Evolutionary conservation across 441 rosid species (phyloP), one percentile per base, ranked within the genome.

Genomic region (Mallotus japonicus): DNA sequence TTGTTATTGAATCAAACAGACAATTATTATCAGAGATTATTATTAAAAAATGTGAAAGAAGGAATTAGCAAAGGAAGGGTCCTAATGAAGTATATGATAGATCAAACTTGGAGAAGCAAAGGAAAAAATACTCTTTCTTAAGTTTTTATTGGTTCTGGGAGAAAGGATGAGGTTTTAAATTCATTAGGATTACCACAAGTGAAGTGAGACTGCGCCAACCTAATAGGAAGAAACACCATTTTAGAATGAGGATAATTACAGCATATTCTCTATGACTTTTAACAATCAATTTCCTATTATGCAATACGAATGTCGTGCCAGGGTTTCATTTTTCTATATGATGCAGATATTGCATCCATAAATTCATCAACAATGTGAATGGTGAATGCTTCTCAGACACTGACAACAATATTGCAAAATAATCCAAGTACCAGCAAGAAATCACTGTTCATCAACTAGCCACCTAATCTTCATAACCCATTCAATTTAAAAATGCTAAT

Each of bases 1-100:
- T 11, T 3, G 20, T 56, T 61, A 32, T 50, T 50, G 19, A 71
- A 32, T 61, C 34, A 53, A 15, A 64, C 3, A 55, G 28, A 24
- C 17, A 40, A 53, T 53, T 1, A 66, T 37, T 12, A 58, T 75
- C 59, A 62, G 28, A 80, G 71, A 13, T 65, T 15, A 54, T 32
- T 44, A 65, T 16, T 59, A 9, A 58, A 61, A 40, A 2, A 53
- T 42, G 44, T 15, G n/a, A 58, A 58, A 20, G 14, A 32, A 59
- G 51, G 11, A 57, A 51, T 47, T 1, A 12, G 10, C 20, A 5
- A 53, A 32, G 17, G 0, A n/a, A 19, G 24, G 14, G 15, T 37
- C 40, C 40, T 37, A 1, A 28, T 28, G 2, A 28, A 28, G 32
- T 28, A 15, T 50, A 15, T 50, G 57, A 2, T 40, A 28, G 60